phyloP scores from a whole-genome alignment of 2,329 filamentous ascomycete genomes.

The Monosporascus sp. region DNA sequence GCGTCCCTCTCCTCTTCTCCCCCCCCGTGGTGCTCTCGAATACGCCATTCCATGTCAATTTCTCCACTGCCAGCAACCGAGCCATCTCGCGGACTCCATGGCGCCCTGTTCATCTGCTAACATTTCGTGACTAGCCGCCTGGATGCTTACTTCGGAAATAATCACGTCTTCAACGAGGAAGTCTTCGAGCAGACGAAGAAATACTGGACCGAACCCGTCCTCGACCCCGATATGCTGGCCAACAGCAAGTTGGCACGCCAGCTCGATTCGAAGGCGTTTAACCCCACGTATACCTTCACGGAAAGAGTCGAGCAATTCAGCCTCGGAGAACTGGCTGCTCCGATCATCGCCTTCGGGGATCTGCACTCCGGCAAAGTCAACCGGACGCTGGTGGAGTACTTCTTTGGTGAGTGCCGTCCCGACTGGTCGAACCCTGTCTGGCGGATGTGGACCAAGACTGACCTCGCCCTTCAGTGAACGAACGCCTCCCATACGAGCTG shows the following conservation, averaged over 20 bases:
- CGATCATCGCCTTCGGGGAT: conserved; percentile 35
- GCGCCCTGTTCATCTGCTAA: no score
- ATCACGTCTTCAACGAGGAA: conserved; percentile 46
- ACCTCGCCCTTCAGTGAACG: not conserved
- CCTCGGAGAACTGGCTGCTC: conserved; percentile 35
- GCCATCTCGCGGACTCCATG: no score
- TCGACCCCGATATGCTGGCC: conserved; percentile 38
- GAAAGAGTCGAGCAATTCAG: conserved; percentile 30
- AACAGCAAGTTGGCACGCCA: conserved; percentile 41
- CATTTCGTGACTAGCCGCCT: conserved; percentile 22
- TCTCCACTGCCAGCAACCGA: no score
- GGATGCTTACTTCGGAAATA: conserved; percentile 46
- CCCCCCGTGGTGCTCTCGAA: no score
- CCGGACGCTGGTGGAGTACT: conserved; percentile 25
- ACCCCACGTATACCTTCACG: conserved; percentile 42
- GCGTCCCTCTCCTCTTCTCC: no score
- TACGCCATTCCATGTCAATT: no score
- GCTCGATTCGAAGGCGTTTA: conserved; percentile 37
- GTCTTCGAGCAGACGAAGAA: conserved; percentile 40
- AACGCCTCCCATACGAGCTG: not conserved
- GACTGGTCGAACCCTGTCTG: not conserved
- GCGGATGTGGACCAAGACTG: not conserved
- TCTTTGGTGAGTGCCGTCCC: conserved; percentile 23
- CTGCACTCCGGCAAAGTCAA: conserved; percentile 26
- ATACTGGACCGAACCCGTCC: conserved; percentile 40